phyloP scores from a whole-genome alignment of 306 rosid species.

The Pachyrhizus erosus region DNA sequence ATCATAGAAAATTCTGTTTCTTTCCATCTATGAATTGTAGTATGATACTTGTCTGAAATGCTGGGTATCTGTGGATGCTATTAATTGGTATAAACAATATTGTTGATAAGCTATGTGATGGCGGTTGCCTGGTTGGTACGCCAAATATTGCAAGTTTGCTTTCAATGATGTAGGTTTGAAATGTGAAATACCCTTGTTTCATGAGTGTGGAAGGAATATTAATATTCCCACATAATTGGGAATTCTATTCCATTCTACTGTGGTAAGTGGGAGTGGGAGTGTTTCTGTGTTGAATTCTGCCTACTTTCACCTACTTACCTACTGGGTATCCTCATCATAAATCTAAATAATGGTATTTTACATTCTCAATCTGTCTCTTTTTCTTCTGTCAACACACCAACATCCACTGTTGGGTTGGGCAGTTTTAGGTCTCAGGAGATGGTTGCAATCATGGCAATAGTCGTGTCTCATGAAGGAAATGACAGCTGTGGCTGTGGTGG shows the following conservation, averaged over 20 bases:
- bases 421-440: too few species aligned
- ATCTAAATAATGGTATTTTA: background rate
- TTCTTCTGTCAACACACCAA: too few species aligned
- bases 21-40: background rate
- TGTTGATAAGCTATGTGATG: slow-evolving; percentile 10
- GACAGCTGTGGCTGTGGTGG: too few species aligned
- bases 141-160: too few species aligned
- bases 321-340: background rate
- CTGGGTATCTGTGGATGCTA: background rate
- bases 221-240: slow-evolving; percentile 4
- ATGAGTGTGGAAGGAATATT: background rate
- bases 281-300: too few species aligned
- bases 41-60: background rate
- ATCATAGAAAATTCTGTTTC: background rate
- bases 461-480: too few species aligned
- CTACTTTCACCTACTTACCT: background rate
- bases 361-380: background rate
- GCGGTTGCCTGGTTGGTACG: background rate
- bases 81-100: background rate
- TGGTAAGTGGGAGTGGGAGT: background rate
- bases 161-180: slow-evolving; percentile 4
- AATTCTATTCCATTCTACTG: slow-evolving; percentile 8
- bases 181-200: background rate
- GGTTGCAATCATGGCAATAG: too few species aligned
- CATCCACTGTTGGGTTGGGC: too few species aligned